phyloP scores from a whole-genome alignment of 352 stramenopile genomes.

The Blastocystis sp. region DNA sequence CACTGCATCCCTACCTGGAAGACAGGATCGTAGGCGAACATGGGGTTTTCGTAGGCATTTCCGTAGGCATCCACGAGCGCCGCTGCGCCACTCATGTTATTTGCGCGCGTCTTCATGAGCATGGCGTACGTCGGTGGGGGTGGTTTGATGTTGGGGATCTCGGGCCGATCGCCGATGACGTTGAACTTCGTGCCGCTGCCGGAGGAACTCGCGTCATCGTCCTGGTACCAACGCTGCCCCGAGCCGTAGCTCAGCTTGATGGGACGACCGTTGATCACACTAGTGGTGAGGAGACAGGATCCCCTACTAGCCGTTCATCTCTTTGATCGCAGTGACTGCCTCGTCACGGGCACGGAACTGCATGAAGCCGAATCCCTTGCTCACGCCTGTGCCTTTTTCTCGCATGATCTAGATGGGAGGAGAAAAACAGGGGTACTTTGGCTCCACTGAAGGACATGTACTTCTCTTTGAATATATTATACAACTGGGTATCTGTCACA shows the following conservation, averaged over 20 bases:
- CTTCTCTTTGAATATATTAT: conserved; percentile 40
- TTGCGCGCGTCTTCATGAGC: conserved; percentile 21
- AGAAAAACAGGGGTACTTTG: not conserved
- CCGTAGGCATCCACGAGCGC: conserved; percentile 40
- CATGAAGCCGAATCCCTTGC: conserved; percentile 47
- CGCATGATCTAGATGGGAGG: not conserved
- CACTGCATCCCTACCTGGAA: not conserved
- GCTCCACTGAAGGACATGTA: conserved; percentile 44
- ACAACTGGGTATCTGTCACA: conserved; percentile 25
- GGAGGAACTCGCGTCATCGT: not conserved
- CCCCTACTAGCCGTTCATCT: conserved; percentile 46
- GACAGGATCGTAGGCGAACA: conserved; percentile 43
- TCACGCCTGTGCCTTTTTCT: conserved; percentile 7
- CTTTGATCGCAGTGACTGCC: not conserved
- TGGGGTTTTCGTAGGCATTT: conserved; percentile 47
- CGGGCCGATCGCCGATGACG: conserved; percentile 12
- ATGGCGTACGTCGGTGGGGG: conserved; percentile 40
- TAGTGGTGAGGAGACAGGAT: not conserved
- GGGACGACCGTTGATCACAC: conserved; percentile 45
- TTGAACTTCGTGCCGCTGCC: not conserved
- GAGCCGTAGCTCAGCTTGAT: conserved; percentile 50
- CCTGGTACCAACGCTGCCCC: not conserved
- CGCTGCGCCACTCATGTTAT: conserved; percentile 11
- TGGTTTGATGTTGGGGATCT: conserved; percentile 52
- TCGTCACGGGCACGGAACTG: conserved; percentile 46